phyloP scores from a whole-genome alignment of 2,329 filamentous ascomycete genomes.

The Colletotrichum sp. region DNA sequence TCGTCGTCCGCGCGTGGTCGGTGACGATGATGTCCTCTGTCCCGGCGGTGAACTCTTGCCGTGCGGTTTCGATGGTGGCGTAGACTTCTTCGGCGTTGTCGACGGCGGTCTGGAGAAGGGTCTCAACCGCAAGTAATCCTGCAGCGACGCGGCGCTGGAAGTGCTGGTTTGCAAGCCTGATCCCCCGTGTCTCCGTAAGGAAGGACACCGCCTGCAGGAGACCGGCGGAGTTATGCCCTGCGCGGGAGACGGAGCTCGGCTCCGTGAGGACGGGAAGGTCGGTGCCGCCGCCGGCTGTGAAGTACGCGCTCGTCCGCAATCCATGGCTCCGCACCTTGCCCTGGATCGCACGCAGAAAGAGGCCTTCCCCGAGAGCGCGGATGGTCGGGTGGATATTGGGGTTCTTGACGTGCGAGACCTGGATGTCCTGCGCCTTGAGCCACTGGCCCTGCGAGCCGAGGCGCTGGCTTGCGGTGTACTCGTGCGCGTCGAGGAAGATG shows the following conservation, averaged over 20 bases:
- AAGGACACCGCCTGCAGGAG: conserved; percentile 31
- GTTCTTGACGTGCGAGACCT: conserved; percentile 36
- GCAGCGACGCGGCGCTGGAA: conserved; percentile 32
- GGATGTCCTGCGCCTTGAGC: conserved; percentile 28
- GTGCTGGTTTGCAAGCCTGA: conserved; percentile 31
- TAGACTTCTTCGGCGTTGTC: conserved; percentile 30
- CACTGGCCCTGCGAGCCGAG: not conserved
- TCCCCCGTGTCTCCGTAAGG: conserved; percentile 32
- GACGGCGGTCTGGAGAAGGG: conserved; percentile 31
- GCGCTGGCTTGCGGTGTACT: conserved; percentile 27
- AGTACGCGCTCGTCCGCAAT: conserved; percentile 32
- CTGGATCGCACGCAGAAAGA: conserved; percentile 30
- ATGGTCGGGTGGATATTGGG: conserved; percentile 33
- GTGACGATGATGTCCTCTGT: conserved; percentile 28
- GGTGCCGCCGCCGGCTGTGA: conserved; percentile 16
- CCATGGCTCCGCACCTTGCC: conserved; percentile 26
- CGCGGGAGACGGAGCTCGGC: conserved; percentile 25
- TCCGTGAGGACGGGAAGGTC: conserved; percentile 30
- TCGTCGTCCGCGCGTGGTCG: conserved; percentile 24
- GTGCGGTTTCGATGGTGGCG: conserved; percentile 27
- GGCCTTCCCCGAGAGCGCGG: conserved; percentile 28
- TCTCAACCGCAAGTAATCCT: conserved; percentile 26
- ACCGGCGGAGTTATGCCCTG: not conserved
- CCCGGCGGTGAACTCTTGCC: conserved; percentile 27
- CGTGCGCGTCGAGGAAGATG: conserved; percentile 34